Conservation (phyloP, 2,329 filamentous ascomycete genomes). For the Didymella lethalis region DNA sequence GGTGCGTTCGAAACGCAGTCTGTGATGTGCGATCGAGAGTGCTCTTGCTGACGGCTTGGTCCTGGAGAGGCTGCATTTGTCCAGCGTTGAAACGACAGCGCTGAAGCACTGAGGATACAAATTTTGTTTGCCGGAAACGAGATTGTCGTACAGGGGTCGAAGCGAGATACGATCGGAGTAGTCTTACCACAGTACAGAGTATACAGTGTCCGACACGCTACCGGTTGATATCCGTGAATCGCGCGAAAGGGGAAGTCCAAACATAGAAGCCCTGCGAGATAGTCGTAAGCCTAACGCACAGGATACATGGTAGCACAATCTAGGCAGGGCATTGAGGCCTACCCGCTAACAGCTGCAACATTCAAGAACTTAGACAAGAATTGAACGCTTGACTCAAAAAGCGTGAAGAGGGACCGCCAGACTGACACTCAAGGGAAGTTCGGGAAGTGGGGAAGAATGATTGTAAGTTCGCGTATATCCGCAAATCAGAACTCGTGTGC, state of each 20-base stretch:
- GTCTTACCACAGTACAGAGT: neutral
- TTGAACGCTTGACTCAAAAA: conserved; percentile 5
- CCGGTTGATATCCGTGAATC: conserved; percentile 2
- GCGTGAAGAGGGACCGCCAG: conserved; percentile 6
- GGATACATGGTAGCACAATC: conserved; percentile 1
- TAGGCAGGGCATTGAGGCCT: neutral
- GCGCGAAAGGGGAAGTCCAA: conserved; percentile 1
- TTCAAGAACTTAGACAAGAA: conserved; percentile 7
- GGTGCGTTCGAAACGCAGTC: neutral
- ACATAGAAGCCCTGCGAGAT: conserved; percentile 6
- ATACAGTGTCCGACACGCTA: conserved; percentile 5
- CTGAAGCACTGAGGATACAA: neutral
- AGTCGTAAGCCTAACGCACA: neutral
- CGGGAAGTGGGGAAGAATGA: conserved; percentile 10
- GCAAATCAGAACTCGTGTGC: conserved; percentile 10
- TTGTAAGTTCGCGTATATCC: conserved; percentile 2
- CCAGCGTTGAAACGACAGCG: neutral
- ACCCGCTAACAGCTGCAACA: neutral
- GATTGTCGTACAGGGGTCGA: neutral
- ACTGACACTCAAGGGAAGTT: conserved; percentile 9
- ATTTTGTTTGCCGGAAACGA: neutral
- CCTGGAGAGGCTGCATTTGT: neutral
- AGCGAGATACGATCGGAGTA: conserved; percentile 1
- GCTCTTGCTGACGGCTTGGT: neutral
- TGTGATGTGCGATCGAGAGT: neutral